Evolutionary conservation across 2,329 filamentous ascomycete species (phyloP).

Genomic region (Proliferodiscus dingleyae): DNA sequence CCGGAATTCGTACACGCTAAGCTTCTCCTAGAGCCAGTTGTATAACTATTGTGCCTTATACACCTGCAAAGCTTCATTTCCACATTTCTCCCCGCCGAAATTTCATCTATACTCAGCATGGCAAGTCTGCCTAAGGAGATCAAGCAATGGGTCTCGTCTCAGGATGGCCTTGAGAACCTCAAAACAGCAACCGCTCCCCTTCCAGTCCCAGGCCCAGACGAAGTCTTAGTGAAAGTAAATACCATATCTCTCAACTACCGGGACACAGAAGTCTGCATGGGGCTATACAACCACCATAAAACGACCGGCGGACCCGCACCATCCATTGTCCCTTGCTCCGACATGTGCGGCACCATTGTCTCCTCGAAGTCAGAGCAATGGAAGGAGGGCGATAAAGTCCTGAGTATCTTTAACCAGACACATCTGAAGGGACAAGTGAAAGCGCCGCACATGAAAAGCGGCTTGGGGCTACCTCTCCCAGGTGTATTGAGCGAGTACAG

Average conservation of each 20-base stretch:
- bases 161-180: slow-evolving; percentile 53
- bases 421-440: slow-evolving; percentile 33
- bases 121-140: slow-evolving; percentile 20
- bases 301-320: slow-evolving; percentile 36
- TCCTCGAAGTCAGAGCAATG: slow-evolving; percentile 42
- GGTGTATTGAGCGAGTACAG: slow-evolving; percentile 56
- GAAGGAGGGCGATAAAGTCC: slow-evolving; percentile 58
- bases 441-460: slow-evolving; percentile 37
- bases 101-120: slow-evolving; percentile 10
- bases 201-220: slow-evolving; percentile 43
- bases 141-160: slow-evolving; percentile 50
- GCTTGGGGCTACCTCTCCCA: slow-evolving; percentile 59
- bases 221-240: slow-evolving; percentile 34
- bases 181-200: slow-evolving; percentile 39
- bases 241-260: slow-evolving; percentile 28
- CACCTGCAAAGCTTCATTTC: no score
- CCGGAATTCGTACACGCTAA: no score
- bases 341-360: slow-evolving; percentile 62
- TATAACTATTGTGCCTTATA: no score
- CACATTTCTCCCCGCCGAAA: background rate
- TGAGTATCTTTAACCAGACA: slow-evolving; percentile 57
- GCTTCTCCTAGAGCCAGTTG: no score
- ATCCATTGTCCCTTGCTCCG: slow-evolving; percentile 55
- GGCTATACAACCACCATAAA: slow-evolving; percentile 62
- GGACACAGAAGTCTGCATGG: slow-evolving; percentile 39